A percentile compares a stretch with the other conserved stretches of the same genome.
Evolutionary conservation across 495 filamentous ascomycete genomes (phyloP).

Genomic region (Neurospora sublineolata): DNA sequence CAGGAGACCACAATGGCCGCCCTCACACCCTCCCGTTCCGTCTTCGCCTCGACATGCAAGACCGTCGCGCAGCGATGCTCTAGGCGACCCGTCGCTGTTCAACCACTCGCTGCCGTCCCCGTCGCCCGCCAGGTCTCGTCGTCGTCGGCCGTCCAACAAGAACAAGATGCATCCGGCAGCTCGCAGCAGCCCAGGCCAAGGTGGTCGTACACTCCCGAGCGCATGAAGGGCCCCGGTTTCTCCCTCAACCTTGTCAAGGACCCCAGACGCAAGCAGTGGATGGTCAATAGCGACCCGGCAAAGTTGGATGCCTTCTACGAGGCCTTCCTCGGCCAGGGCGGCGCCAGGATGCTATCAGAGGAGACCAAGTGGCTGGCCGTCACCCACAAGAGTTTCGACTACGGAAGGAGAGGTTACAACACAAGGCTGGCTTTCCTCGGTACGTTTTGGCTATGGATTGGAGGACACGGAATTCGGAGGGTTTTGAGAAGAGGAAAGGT

Average conservation of each 20-base stretch:
- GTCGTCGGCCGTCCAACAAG: conserved; percentile 3
- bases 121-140: conserved; percentile 13
- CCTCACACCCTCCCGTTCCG: conserved; percentile 17
- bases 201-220: conserved; percentile 72
- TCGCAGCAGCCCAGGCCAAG: conserved; percentile 37
- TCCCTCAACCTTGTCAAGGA: conserved; percentile 37
- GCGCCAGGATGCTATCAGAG: conserved; percentile 63
- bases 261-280: conserved; percentile 39
- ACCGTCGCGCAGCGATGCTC: conserved; percentile 7
- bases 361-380: conserved; percentile 95
- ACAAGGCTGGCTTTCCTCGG: conserved; percentile 85
- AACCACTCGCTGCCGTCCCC: conserved; percentile 1
- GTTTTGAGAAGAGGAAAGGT: conserved; percentile 49
- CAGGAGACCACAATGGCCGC: conserved; percentile 13
- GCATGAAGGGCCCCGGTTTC: conserved; percentile 63
- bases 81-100: conserved; percentile 4
- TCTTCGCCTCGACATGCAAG: conserved; percentile 16
- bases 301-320: conserved; percentile 65
- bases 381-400: conserved; percentile 97
- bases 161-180: not conserved
- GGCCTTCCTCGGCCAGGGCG: conserved; percentile 55
- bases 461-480: conserved; percentile 43
- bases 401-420: conserved; percentile 87
- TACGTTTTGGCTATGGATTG: conserved; percentile 28
- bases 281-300: conserved; percentile 62